Evolutionary conservation across 805 yeast species (phyloP).

Genomic region (Cyberlindnera nakhonratchasimensis): DNA sequence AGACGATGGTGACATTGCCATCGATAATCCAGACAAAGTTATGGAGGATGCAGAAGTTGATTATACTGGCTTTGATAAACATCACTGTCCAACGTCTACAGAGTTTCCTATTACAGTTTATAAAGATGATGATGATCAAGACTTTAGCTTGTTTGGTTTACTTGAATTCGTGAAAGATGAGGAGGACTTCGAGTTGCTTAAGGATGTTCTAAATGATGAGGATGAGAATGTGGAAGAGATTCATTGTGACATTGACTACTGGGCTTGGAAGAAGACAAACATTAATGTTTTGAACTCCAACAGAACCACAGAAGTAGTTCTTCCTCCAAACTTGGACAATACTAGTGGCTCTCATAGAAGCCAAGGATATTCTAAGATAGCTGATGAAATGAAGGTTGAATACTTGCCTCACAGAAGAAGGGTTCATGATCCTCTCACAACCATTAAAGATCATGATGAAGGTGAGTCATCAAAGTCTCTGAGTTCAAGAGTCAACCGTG

Average conservation of each 20-base stretch:
- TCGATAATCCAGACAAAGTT: conserved; percentile 8
- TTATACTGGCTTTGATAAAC: conserved; percentile 28
- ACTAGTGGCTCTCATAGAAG: conserved; percentile 62
- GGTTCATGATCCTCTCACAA: conserved; percentile 63
- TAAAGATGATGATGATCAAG: conserved; percentile 33
- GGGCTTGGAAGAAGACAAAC: conserved; percentile 64
- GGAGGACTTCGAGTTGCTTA: conserved; percentile 63
- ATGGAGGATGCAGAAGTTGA: conserved; percentile 23
- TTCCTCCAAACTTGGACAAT: conserved; percentile 34
- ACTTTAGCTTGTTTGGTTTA: conserved; percentile 44
- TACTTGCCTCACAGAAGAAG: conserved; percentile 82
- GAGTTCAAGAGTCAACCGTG: conserved; percentile 82
- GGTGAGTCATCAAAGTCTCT: conserved; percentile 43
- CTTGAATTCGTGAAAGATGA: conserved; percentile 62
- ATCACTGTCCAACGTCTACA: conserved; percentile 48
- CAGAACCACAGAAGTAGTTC: conserved; percentile 15
- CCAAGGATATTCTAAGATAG: conserved; percentile 68
- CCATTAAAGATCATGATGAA: conserved; percentile 64
- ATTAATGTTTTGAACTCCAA: conserved; percentile 8
- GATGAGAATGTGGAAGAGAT: conserved; percentile 3
- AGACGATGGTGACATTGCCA: conserved; percentile 14
- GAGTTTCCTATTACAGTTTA: conserved; percentile 54
- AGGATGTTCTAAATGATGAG: conserved; percentile 35
- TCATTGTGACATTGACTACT: conserved; percentile 38
- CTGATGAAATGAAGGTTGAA: conserved; percentile 67